These are phyloP conservation scores for Ambrosia trifida DNA, from an alignment of 129 eudicot species.

Conservation along the genomic window DNA sequence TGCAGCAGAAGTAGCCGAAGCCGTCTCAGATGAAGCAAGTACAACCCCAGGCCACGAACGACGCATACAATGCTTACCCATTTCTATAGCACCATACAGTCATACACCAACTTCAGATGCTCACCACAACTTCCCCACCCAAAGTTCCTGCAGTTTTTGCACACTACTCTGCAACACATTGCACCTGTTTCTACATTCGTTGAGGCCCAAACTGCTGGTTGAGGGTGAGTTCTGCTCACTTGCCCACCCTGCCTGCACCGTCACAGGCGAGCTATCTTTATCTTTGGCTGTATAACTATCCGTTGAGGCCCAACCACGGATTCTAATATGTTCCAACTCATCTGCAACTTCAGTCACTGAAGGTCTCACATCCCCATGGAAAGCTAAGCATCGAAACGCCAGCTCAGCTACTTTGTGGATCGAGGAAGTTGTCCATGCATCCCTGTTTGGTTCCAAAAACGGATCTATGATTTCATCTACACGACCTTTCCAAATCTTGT, in stretches of 20 bases:
- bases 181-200: slow-evolving; percentile 6
- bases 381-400: slow-evolving; percentile 94
- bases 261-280: slow-evolving; percentile 62
- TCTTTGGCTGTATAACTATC: slow-evolving; percentile 52
- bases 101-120: slow-evolving; percentile 50
- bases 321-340: slow-evolving; percentile 76
- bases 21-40: slow-evolving; percentile 34
- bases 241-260: slow-evolving; percentile 66
- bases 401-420: slow-evolving; percentile 89
- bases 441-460: slow-evolving; percentile 69
- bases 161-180: slow-evolving; percentile 64
- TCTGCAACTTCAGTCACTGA: slow-evolving; percentile 93
- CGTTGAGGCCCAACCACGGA: slow-evolving; percentile 60
- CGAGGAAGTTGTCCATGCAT: slow-evolving; percentile 79
- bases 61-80: slow-evolving; percentile 68
- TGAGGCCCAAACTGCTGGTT: slow-evolving; percentile 62
- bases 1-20: slow-evolving; percentile 23
- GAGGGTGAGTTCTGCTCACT: slow-evolving; percentile 82
- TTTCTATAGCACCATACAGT: no score
- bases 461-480: slow-evolving; percentile 83
- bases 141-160: slow-evolving; percentile 59
- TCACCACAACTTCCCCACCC: slow-evolving; percentile 72
- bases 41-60: slow-evolving; percentile 74
- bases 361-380: slow-evolving; percentile 91
- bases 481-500: slow-evolving; percentile 74